Percentiles rank a stretch among this genome's conserved stretches.
Evolutionary conservation across 805 yeast genomes (phyloP).

Genomic region (Danielia reshetovae): DNA sequence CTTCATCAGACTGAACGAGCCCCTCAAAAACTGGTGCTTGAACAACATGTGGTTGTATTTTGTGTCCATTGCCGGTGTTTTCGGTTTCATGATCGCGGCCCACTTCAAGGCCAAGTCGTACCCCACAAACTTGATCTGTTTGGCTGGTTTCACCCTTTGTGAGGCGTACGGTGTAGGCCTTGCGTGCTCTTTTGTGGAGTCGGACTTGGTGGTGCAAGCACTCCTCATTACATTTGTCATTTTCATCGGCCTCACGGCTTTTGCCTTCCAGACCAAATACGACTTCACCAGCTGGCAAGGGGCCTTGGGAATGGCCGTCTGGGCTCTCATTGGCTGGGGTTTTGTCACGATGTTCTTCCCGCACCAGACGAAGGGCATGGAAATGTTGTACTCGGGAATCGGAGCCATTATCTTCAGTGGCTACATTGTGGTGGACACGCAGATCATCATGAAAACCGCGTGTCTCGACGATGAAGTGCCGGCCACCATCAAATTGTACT

Average conservation of each 20-base stretch:
- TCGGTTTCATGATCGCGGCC: slow-evolving; percentile 65
- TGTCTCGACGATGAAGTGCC: slow-evolving; percentile 84
- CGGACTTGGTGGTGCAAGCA: slow-evolving; percentile 66
- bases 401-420: slow-evolving; percentile 74
- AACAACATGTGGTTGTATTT: slow-evolving; percentile 55
- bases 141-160: slow-evolving; percentile 65
- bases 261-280: slow-evolving; percentile 75
- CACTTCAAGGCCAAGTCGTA: slow-evolving; percentile 60
- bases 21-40: slow-evolving; percentile 52
- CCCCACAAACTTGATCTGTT: slow-evolving; percentile 59
- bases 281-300: slow-evolving; percentile 71
- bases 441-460: slow-evolving; percentile 65
- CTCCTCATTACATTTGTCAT: slow-evolving; percentile 62
- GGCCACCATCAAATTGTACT: slow-evolving; percentile 72
- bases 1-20: slow-evolving; percentile 41
- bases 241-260: slow-evolving; percentile 70
- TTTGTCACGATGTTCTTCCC: slow-evolving; percentile 68
- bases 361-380: slow-evolving; percentile 46
- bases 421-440: slow-evolving; percentile 78
- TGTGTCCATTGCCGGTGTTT: slow-evolving; percentile 53
- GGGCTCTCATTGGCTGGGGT: slow-evolving; percentile 70
- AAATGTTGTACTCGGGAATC: slow-evolving; percentile 61
- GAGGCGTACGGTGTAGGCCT: slow-evolving; percentile 75
- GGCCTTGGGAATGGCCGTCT: slow-evolving; percentile 48
- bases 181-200: slow-evolving; percentile 58